These are phyloP conservation scores for Prototheca stagnorum DNA, from an alignment of 163 green algal genomes.

Conservation along the genomic window DNA sequence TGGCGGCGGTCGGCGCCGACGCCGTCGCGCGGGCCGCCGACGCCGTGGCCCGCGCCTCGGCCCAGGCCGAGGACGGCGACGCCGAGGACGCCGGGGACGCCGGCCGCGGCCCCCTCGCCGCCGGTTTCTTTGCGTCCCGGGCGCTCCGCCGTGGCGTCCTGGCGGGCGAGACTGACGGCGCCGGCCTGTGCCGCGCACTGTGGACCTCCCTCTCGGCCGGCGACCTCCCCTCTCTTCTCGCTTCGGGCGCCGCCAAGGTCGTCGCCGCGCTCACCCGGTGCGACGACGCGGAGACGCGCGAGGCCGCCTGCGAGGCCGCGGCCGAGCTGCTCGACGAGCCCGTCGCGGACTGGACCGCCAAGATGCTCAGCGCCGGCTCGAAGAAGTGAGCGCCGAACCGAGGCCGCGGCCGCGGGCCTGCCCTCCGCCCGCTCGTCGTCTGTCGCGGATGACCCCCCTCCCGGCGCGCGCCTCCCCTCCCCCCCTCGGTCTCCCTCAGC, in stretches of 20 bases:
- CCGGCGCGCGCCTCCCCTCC: too few relatives aligned
- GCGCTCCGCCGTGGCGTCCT: conserved; percentile 32
- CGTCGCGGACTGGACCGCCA: too few relatives aligned
- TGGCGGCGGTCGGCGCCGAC: conserved; percentile 11
- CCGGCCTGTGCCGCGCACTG: too few relatives aligned
- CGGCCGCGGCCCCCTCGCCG: conserved; percentile 17
- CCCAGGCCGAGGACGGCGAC: not conserved
- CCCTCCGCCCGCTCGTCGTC: too few relatives aligned
- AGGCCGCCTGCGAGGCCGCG: conserved; percentile 9
- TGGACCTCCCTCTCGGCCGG: too few relatives aligned
- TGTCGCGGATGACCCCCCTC: too few relatives aligned
- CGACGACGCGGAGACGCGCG: conserved; percentile 10
- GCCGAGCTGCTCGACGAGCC: conserved; percentile 21
- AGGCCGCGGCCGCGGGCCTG: too few relatives aligned
- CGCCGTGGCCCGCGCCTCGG: conserved; percentile 4
- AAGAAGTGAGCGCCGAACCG: too few relatives aligned
- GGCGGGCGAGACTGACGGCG: conserved; percentile 1
- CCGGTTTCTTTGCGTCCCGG: conserved; percentile 25
- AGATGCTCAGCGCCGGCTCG: too few relatives aligned
- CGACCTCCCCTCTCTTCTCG: too few relatives aligned
- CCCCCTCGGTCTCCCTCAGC: too few relatives aligned
- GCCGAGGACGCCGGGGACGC: not conserved
- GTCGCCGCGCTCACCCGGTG: conserved; percentile 35
- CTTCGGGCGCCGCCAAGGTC: conserved; percentile 59
- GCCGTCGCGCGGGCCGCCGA: too few relatives aligned